These are phyloP conservation scores for Diaporthe longicolla DNA, from an alignment of 2,329 filamentous ascomycete species.

Conservation along the genomic window DNA sequence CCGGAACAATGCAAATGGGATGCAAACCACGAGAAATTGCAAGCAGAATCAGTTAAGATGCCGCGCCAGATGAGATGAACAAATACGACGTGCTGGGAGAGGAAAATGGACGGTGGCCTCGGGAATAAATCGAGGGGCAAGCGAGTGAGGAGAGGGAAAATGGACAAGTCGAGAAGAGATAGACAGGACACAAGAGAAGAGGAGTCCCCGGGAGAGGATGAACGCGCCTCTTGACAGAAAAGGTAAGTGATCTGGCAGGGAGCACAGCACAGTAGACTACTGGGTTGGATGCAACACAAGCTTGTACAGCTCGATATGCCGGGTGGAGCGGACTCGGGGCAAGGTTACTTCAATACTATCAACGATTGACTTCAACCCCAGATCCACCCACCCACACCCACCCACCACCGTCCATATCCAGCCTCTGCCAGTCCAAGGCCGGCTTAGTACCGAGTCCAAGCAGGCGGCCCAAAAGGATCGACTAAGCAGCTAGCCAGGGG, in stretches of 20 bases:
- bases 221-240: constrained; percentile 21
- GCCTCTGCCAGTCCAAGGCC: background rate
- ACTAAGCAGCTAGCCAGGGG: constrained; percentile 37
- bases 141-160: constrained; percentile 1
- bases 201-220: constrained; percentile 2
- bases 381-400: constrained; percentile 27
- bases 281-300: constrained; percentile 21
- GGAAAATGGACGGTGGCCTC: constrained; percentile 11
- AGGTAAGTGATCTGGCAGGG: constrained; percentile 18
- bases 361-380: constrained; percentile 31
- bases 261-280: background rate
- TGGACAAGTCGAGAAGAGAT: constrained; percentile 6
- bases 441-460: constrained; percentile 12
- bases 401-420: background rate
- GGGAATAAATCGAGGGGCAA: background rate
- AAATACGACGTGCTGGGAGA: constrained; percentile 19
- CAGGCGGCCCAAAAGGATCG: constrained; percentile 19
- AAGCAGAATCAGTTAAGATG: constrained; percentile 34
- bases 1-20: constrained; percentile 34
- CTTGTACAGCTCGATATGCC: constrained; percentile 29
- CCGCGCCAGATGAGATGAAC: constrained; percentile 24
- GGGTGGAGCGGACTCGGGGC: constrained; percentile 11
- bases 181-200: background rate
- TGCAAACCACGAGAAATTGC: constrained; percentile 33
- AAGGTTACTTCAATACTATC: constrained; percentile 25